Evolutionary conservation across 2,329 filamentous ascomycete species (phyloP), one percentile per base, ranked within the genome.

Genomic region (Metarhizium brunneum): DNA sequence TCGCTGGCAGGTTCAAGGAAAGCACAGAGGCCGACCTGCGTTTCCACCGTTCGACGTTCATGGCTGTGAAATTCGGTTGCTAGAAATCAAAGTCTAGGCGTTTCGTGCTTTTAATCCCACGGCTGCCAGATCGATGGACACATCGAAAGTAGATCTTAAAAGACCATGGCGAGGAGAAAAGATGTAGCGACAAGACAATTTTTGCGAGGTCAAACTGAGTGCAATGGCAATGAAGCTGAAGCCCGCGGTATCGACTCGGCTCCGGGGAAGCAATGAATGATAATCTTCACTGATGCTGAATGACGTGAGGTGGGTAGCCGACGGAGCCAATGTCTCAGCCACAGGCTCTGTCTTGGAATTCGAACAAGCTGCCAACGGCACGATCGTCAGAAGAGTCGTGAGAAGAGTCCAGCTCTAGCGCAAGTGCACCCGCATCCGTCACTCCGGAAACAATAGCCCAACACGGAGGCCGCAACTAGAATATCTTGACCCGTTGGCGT

Each of bases 21-120:
- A 69, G 59, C 50, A 59, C 64, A 6, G 67, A 64, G 32, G 69
- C 63, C 54, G 69, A 65, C 61, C 60, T 68, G 59, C 68, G 65
- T 61, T 65, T 72, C 68, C 69, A 70, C 52, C 64, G 66, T 29
- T 71, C 69, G 53, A 64, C 58, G 50, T 61, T 67, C 66, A 70
- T 72, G 43, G 42, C 60, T 35, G 30, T 18, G 18, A 11, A 29
- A n/a, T 3, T 42, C 11, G 45, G 43, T 30, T 40, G 16, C 18
- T 8, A 18, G 10, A 14, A 25, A n/a, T 20, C 16, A 20, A 38
- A 4, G 35, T 54, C 40, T 45, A 47, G 32, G 14, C 35, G 43
- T 50, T 18, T 54, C 20, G 52, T 47, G 40, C 10, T 42, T 10
- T 18, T 29, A 35, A 25, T 53, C 42, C 53, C 40, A 43, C 43